Conservation (phyloP, 768 basidiomycete species). For the Serendipita sp. region DNA sequence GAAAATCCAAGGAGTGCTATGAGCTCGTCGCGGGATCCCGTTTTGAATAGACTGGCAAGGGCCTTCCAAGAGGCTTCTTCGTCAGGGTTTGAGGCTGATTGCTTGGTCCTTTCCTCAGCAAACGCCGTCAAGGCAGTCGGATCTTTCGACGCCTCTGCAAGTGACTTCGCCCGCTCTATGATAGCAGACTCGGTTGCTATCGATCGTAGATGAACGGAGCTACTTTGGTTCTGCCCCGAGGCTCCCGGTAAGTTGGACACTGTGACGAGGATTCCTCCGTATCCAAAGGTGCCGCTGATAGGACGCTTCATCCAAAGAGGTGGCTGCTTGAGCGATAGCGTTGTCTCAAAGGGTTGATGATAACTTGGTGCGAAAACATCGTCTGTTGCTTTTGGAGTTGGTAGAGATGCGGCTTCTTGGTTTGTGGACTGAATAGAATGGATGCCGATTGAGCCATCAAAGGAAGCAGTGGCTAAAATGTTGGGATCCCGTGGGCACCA, state of each 20-base stretch:
- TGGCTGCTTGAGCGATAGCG: conserved; percentile 80
- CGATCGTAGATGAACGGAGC: conserved; percentile 60
- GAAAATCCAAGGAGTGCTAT: conserved; percentile 86
- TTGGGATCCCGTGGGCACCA: conserved; percentile 89
- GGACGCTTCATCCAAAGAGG: conserved; percentile 93
- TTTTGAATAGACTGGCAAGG: conserved; percentile 71
- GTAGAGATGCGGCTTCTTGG: conserved; percentile 28
- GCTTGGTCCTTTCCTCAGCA: conserved; percentile 40
- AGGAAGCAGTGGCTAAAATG: conserved; percentile 82
- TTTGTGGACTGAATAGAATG: conserved; percentile 92
- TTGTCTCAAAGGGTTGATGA: conserved; percentile 35
- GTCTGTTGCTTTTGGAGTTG: conserved; percentile 46
- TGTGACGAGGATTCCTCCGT: conserved; percentile 73
- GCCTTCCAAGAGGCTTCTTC: conserved; percentile 68
- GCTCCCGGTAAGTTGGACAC: conserved; percentile 48
- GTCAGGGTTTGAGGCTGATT: conserved; percentile 16
- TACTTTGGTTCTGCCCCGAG: conserved; percentile 66
- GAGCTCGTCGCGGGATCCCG: conserved; percentile 79
- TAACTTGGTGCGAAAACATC: conserved; percentile 59
- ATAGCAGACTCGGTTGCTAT: conserved; percentile 63
- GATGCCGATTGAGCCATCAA: conserved; percentile 86
- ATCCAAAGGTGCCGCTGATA: conserved; percentile 68
- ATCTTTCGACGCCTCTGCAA: conserved; percentile 45
- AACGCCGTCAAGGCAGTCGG: conserved; percentile 40
- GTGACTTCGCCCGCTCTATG: conserved; percentile 52